Evolutionary conservation across 352 stramenopile species (phyloP), one percentile per base, ranked within the genome.

Genomic region (Saprolegnia parasitica): DNA sequence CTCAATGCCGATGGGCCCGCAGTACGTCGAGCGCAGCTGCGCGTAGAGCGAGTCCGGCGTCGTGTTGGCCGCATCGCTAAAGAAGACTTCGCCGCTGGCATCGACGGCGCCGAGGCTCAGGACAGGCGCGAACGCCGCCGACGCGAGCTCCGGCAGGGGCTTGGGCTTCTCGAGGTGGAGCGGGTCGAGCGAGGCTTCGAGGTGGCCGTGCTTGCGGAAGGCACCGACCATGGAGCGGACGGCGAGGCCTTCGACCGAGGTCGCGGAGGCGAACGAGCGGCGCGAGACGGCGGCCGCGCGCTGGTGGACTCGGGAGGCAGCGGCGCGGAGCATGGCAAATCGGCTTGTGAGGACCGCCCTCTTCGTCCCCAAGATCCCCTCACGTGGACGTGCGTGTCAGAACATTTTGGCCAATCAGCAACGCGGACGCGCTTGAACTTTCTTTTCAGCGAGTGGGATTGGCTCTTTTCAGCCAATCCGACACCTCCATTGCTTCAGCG

Each of bases 1-100:
- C 76, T 96, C 86, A 65, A 87, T 88, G 35, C 86, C 85, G 13
- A 90, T 87, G 71, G 90, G 89, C 35, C 85, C 80, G 71, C 83
- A 92, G 72, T 96, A 96, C 21, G 77, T 73, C 16, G 72, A 68
- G 23, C 80, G 76, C 37, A 94, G 66, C 49, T 84, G 73, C 15
- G 88, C 78, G 73, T 89, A 92, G 37, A 86, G 72, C 39, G 79
- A 72, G 40, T 87, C 74, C 11, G 81, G 81, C 20, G 67, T 81
- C 10, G 68, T 29, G 20, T 60, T 60, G 0, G 65, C 73, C 0
- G 78, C 73, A 23, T 81, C 61, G 0, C 11, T 40, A 46, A 83
- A 47, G 42, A 79, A 73, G 23, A 72, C 56, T 32, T 70, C 47
- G 23, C 50, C 56, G 0, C 74, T 40, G 11, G 4, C 58, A 47